Base-by-base conservation (phyloP, 2,329 filamentous ascomycete species). In the Malbranchea cinnamomea region DNA sequence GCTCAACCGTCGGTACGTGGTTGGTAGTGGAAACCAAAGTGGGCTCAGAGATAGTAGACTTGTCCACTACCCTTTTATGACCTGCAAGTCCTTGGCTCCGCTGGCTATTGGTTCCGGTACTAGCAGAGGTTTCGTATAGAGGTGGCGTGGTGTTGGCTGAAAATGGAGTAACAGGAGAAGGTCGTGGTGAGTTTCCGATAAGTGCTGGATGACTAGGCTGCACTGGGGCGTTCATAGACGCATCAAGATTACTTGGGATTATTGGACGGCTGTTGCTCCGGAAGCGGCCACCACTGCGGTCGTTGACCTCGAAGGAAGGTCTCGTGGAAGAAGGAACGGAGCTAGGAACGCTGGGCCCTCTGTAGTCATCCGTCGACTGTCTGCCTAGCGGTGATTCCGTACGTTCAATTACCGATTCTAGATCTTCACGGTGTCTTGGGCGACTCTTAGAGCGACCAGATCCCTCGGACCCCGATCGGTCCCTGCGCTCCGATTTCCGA, bases 41-140 rank as follows among this genome's bases (percentile, higher is more conserved):
- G 0, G 72, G 72, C 41, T 76, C 71, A 2, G 69, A 74, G 28
- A 77, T 77, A 34, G 68, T 64, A 8, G 59, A 55, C 49, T 77
- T 77, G 37, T 65, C 65, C 27, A 76, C 59, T 0, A 63, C 59
- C 41, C 66, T 65, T 54, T 74, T 75, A 21, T 68, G 62, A 15
- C 30, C 31, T 30, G 30, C 34, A 4, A 55, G 47, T 32, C 44
- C 38, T 31, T 36, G 37, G 18, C 46, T 39, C 5, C 46, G 43
- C 16, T 47, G 38, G 8, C 46, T 42, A 42, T 38, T 52, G 51
- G 31, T 49, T 46, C 13, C 48, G 38, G n/a, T 42, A 23, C 5
- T 35, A 22, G 57, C 44, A 8, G 60, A 55, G 3, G 59, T 37
- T 23, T 58, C 53, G 22, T 50, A 60, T 9, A 71, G 43, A 4